Conservation (phyloP, 371 early-diverging fungal species). For the Phascolomyces articulosus region DNA sequence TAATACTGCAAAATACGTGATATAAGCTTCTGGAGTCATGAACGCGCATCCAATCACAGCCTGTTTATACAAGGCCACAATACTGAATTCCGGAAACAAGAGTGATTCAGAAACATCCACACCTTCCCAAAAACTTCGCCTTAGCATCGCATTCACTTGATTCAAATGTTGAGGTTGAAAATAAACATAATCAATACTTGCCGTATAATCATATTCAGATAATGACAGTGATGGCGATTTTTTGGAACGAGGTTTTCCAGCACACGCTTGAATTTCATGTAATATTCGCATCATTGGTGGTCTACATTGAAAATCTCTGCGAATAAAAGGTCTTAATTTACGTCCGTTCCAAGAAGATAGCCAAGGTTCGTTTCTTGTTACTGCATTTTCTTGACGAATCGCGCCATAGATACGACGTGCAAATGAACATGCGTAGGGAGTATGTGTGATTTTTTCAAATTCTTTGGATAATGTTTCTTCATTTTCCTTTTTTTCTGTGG, state of each 20-base stretch:
- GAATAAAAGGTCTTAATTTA: conserved; percentile 68
- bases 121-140: conserved; percentile 90
- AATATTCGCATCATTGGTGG: conserved; percentile 53
- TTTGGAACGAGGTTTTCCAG: conserved; percentile 17
- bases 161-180: conserved; percentile 72
- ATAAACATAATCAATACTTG: conserved; percentile 81
- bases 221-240: no score
- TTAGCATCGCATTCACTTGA: conserved; percentile 80
- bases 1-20: conserved; percentile 87
- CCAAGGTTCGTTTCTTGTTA: conserved; percentile 59
- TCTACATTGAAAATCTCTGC: conserved; percentile 63
- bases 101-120: conserved; percentile 91
- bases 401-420: conserved; percentile 73
- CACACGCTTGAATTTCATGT: conserved; percentile 42
- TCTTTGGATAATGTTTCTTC: background rate
- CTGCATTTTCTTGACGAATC: conserved; percentile 52
- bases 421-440: conserved; percentile 73
- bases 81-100: conserved; percentile 83
- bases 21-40: conserved; percentile 92
- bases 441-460: conserved; percentile 38
- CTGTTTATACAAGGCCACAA: conserved; percentile 84
- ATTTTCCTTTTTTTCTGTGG: background rate
- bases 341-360: conserved; percentile 70
- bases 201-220: conserved; percentile 19
- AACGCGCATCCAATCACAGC: conserved; percentile 90